Evolutionary conservation across 352 stramenopile genomes (phyloP), one percentile per base, ranked within the genome.

Genomic region (Thalassiosira hispida): DNA sequence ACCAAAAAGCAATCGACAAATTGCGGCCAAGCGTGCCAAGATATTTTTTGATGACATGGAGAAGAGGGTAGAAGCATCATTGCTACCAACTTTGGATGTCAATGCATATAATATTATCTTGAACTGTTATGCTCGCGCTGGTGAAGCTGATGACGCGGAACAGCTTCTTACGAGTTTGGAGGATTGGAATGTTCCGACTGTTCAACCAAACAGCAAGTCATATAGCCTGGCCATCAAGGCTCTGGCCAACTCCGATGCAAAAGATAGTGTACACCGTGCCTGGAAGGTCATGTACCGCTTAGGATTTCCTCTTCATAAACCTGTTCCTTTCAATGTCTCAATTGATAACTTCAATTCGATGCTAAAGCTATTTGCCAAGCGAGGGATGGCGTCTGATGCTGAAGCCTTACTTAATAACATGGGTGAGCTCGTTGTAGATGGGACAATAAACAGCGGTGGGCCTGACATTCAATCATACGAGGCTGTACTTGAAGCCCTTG

Each of bases 261-360:
- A 38, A 60, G 33, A 76, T 67, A 68, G 55, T n/a, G 53, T 76
- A 20, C 33, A 67, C 18, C 42, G 25, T 33, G 68, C 76, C 20
- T 83, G 76, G 76, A 38, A 62, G n/a, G 53, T 79, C 12, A 53
- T 83, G 23, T 44, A 78, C 31, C 46, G 38, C 22, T 57, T 78
- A 27, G 75, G 75, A 23, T 31, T n/a, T 27, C 29, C 29, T 18
- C 56, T 64, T 16, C 16, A 64, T 51, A 18, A 64, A 47, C 20
- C 4, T 12, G 25, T 44, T 27, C 49, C 66, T 29, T 76, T 77
- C 44, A 51, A 65, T 27, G 22, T 73, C 16, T 64, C 66, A 12
- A 70, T 75, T n/a, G 40, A 74, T 9, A 67, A 38, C n/a, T 83
- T 71, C 35, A 83, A 83, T 59, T 57, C 76, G 2, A 83, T 83